A percentile compares a stretch with the other conserved stretches of the same genome.
These are phyloP conservation scores for Cystobasidiaceae sp. DNA, from an alignment of 1,284 basidiomycete genomes.

Conservation along the genomic window DNA sequence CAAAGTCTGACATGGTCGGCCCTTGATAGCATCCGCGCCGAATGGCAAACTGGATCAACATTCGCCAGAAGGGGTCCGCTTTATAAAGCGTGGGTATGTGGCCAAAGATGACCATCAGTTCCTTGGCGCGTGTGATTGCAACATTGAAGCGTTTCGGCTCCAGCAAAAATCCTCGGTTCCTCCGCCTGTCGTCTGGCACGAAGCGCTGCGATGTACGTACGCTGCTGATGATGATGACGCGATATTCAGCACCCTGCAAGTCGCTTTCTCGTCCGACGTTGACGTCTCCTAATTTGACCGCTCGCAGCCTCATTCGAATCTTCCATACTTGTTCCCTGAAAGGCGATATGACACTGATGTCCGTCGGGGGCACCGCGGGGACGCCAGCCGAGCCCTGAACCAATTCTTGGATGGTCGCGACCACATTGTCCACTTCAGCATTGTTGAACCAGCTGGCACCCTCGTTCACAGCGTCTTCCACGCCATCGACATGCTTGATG, in stretches of 20 bases:
- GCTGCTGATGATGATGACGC: constrained; percentile 46
- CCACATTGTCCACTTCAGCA: constrained; percentile 42
- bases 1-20: background rate
- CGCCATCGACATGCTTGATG: constrained; percentile 43
- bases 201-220: constrained; percentile 46
- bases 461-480: constrained; percentile 48
- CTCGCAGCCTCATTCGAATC: constrained; percentile 45
- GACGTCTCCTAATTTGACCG: constrained; percentile 42
- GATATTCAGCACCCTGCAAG: constrained; percentile 42
- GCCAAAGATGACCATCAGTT: constrained; percentile 48
- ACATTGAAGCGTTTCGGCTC: constrained; percentile 50
- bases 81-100: constrained; percentile 42
- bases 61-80: constrained; percentile 24
- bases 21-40: constrained; percentile 2
- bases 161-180: constrained; percentile 46
- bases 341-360: constrained; percentile 46
- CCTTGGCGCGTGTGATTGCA: constrained; percentile 49
- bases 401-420: constrained; percentile 37
- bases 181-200: constrained; percentile 42
- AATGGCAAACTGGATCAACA: constrained; percentile 4
- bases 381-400: background rate
- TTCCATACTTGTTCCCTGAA: constrained; percentile 50
- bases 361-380: constrained; percentile 34
- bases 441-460: constrained; percentile 41
- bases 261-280: constrained; percentile 48